A percentile compares a stretch with the other conserved stretches of the same genome.
These are phyloP conservation scores for Posidonia oceanica DNA, from an alignment of 116 monocot genomes.

Conservation along the genomic window DNA sequence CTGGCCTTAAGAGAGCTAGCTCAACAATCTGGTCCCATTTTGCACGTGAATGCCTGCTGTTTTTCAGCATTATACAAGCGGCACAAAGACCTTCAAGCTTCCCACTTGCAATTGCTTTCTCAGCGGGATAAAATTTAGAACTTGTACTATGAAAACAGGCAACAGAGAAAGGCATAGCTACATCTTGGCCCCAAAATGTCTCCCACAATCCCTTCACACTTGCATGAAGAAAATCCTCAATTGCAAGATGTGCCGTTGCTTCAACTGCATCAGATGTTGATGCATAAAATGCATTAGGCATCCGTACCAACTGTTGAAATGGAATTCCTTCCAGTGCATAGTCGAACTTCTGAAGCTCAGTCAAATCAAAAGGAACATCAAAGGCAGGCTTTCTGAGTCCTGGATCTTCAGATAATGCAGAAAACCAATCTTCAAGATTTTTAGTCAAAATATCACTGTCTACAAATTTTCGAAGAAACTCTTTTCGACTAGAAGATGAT, in stretches of 20 bases:
- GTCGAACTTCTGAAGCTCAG: constrained; percentile 81
- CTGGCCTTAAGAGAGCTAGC: constrained; percentile 74
- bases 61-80: constrained; percentile 61
- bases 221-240: constrained; percentile 94
- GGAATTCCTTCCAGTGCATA: constrained; percentile 82
- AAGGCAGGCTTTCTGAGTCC: constrained; percentile 44
- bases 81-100: constrained; percentile 71
- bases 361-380: constrained; percentile 70
- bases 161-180: constrained; percentile 62
- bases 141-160: constrained; percentile 74
- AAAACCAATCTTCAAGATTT: constrained; percentile 81
- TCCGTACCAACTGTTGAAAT: constrained; percentile 81
- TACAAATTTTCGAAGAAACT: constrained; percentile 75
- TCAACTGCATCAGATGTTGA: constrained; percentile 77
- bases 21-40: constrained; percentile 92
- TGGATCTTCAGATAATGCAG: constrained; percentile 33
- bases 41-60: constrained; percentile 29
- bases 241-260: constrained; percentile 81
- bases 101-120: constrained; percentile 78
- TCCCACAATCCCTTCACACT: constrained; percentile 88
- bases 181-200: constrained; percentile 71
- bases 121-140: constrained; percentile 85
- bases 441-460: constrained; percentile 73
- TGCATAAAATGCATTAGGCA: constrained; percentile 83
- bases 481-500: constrained; percentile 60